phyloP scores from a whole-genome alignment of 2,329 filamentous ascomycete genomes.

The Apiospora marii region DNA sequence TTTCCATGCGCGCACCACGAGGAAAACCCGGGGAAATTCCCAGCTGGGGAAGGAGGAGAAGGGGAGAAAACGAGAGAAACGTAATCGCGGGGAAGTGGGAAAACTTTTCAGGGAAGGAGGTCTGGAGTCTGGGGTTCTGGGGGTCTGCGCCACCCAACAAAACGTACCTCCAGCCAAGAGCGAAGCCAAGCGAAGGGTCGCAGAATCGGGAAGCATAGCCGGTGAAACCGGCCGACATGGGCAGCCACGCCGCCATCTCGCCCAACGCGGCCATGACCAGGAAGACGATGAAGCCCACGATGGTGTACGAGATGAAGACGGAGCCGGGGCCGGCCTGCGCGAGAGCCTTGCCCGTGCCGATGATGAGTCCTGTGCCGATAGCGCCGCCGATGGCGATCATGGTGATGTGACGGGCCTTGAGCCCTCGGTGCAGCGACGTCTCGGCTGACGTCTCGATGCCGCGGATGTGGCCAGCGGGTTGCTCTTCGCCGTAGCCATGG shows the following conservation, averaged over 20 bases:
- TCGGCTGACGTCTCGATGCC: slow-evolving; percentile 59
- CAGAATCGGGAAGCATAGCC: slow-evolving; percentile 82
- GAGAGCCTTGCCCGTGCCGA: slow-evolving; percentile 68
- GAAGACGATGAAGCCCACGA: slow-evolving; percentile 77
- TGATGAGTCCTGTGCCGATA: slow-evolving; percentile 77
- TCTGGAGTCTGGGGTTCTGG: not conserved
- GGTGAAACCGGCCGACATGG: slow-evolving; percentile 80
- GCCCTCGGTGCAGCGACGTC: slow-evolving; percentile 58
- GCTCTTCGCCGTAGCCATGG: slow-evolving; percentile 37
- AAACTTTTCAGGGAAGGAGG: not conserved
- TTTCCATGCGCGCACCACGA: not conserved
- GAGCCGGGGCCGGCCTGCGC: slow-evolving; percentile 67
- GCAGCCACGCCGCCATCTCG: slow-evolving; percentile 86
- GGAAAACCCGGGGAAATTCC: not conserved
- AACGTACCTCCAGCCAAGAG: slow-evolving; percentile 74
- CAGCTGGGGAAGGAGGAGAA: not conserved
- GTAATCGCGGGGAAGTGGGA: slow-evolving; percentile 10
- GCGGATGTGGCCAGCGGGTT: slow-evolving; percentile 45
- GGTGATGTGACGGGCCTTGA: slow-evolving; percentile 63
- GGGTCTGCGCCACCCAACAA: not conserved
- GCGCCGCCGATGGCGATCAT: slow-evolving; percentile 78
- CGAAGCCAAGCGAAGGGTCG: slow-evolving; percentile 82
- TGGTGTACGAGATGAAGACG: slow-evolving; percentile 74
- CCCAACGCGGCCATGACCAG: slow-evolving; percentile 83
- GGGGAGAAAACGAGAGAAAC: not conserved